Conservation (phyloP, 192 early-diverging fungal species). For the Podila epigama region DNA sequence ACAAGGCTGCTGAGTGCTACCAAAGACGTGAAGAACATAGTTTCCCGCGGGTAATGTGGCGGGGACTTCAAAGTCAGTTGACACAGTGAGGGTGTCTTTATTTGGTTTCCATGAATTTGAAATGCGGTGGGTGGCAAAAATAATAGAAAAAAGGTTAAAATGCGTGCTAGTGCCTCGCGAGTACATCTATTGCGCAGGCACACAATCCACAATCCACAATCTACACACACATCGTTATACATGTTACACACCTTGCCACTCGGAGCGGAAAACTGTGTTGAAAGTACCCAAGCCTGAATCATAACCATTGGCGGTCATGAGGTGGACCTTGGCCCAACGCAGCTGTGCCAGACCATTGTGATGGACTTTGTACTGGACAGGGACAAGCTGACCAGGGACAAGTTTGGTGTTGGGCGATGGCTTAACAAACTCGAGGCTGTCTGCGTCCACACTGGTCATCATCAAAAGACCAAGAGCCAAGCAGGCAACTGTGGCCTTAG, state of each 20-base stretch:
- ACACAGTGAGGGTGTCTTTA: constrained; percentile 3
- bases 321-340: constrained; percentile 24
- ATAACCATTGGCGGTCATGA: constrained; percentile 28
- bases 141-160: constrained; percentile 17
- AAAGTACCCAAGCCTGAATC: constrained; percentile 29
- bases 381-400: not conserved
- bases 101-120: not conserved
- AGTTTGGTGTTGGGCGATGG: constrained; percentile 16
- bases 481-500: too few relatives aligned
- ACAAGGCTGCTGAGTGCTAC: constrained; percentile 29
- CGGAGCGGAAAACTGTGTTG: not conserved
- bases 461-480: constrained; percentile 10
- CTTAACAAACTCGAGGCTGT: constrained; percentile 19
- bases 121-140: not conserved
- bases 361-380: constrained; percentile 25
- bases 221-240: not conserved
- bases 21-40: constrained; percentile 28
- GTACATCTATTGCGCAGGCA: not conserved
- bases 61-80: constrained; percentile 9
- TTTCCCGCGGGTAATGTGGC: constrained; percentile 11
- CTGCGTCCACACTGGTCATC: constrained; percentile 5
- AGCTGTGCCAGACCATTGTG: constrained; percentile 32
- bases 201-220: not conserved
- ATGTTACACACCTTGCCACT: constrained; percentile 15
- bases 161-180: not conserved